phyloP scores from a whole-genome alignment of 129 eudicot genomes.

The Pulicaria dysenterica region DNA sequence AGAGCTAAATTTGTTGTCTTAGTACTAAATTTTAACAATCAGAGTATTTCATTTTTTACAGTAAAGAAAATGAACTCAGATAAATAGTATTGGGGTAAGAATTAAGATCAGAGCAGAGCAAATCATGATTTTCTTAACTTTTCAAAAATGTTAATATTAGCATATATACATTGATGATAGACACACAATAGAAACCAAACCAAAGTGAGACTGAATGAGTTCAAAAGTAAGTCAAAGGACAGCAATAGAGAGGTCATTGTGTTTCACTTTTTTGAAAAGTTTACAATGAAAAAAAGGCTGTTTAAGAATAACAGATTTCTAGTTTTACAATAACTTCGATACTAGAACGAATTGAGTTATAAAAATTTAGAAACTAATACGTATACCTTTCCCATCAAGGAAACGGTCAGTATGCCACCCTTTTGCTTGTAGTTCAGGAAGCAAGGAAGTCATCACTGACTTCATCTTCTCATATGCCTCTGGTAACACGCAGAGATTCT shows the following conservation, averaged over 20 bases:
- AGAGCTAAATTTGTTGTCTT: too few species aligned
- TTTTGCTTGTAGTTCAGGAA: constrained; percentile 67
- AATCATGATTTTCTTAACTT: too few species aligned
- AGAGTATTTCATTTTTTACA: too few species aligned
- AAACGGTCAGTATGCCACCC: constrained; percentile 99
- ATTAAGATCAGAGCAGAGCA: too few species aligned
- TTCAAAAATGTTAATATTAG: too few species aligned
- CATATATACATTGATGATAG: too few species aligned
- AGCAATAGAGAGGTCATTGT: neutral
- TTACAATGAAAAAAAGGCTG: neutral
- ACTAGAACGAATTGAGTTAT: neutral
- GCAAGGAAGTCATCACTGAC: constrained; percentile 46
- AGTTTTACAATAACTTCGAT: neutral
- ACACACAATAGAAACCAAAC: neutral
- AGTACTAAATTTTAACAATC: too few species aligned
- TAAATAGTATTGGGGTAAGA: too few species aligned
- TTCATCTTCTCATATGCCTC: constrained; percentile 74
- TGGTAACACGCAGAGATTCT: constrained; percentile 27
- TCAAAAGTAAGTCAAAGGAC: neutral
- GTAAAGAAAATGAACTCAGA: too few species aligned
- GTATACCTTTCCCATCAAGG: constrained; percentile 86
- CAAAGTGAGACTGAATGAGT: neutral
- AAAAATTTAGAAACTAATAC: constrained; percentile 40
- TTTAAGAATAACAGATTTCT: constrained; percentile 1
- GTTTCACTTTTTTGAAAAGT: neutral